These are phyloP conservation scores for Xylariaceae sp. DNA, from an alignment of 2,329 filamentous ascomycete species.

Conservation along the genomic window DNA sequence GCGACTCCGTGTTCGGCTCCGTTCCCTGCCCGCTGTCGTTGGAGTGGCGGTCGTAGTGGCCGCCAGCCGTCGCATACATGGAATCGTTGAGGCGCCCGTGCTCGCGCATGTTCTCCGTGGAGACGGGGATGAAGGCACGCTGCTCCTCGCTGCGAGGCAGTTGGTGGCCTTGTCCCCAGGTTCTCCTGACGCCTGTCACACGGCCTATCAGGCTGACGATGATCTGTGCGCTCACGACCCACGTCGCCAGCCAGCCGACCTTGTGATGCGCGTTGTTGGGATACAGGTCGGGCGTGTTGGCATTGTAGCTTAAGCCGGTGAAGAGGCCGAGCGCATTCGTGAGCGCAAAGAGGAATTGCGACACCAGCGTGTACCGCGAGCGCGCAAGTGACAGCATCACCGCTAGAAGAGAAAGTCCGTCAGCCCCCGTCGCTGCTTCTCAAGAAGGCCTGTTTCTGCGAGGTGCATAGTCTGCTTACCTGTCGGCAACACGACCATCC, in stretches of 20 bases:
- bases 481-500: conserved; percentile 62
- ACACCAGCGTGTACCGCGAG: conserved; percentile 63
- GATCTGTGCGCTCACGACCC: conserved; percentile 62
- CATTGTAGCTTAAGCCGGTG: conserved; percentile 65
- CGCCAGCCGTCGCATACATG: too few relatives aligned
- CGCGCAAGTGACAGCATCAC: conserved; percentile 80
- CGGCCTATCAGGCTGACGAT: conserved; percentile 58
- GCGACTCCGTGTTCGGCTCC: conserved; percentile 59
- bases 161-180: conserved; percentile 5
- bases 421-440: too few relatives aligned
- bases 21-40: conserved; percentile 70
- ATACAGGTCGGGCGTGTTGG: conserved; percentile 77
- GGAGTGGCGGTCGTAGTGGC: conserved; percentile 49
- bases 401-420: conserved; percentile 37
- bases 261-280: conserved; percentile 82
- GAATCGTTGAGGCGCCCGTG: conserved; percentile 40
- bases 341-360: conserved; percentile 61
- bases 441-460: too few relatives aligned
- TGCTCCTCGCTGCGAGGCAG: conserved; percentile 33
- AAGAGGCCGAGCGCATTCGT: conserved; percentile 58
- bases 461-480: too few relatives aligned
- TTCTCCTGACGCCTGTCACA: conserved; percentile 40
- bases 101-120: conserved; percentile 46
- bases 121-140: conserved; percentile 55
- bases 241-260: conserved; percentile 76